phyloP scores from a whole-genome alignment of 768 basidiomycete species.

The Baorangia bicolor region DNA sequence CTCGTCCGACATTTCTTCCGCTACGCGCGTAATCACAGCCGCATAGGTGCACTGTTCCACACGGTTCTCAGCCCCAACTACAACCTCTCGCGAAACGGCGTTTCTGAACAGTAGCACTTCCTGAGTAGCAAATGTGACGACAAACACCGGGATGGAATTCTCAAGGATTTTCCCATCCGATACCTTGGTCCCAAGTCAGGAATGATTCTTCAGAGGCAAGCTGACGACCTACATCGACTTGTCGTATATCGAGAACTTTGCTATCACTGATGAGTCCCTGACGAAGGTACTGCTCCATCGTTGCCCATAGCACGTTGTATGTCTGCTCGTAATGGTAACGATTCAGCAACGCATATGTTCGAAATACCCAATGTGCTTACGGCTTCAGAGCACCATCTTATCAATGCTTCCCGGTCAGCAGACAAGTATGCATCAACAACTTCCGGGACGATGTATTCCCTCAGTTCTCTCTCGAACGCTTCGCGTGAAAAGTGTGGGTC shows the following conservation, averaged over 20 bases:
- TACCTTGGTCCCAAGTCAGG: slow-evolving; percentile 46
- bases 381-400: slow-evolving; percentile 93
- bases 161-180: slow-evolving; percentile 88
- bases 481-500: slow-evolving; percentile 89
- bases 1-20: slow-evolving; percentile 87
- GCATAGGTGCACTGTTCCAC: slow-evolving; percentile 95
- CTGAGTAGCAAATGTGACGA: slow-evolving; percentile 90
- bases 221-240: slow-evolving; percentile 78
- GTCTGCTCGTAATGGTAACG: slow-evolving; percentile 50
- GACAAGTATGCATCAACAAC: slow-evolving; percentile 94
- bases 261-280: slow-evolving; percentile 92
- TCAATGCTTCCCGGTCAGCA: slow-evolving; percentile 83
- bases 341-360: background rate
- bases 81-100: slow-evolving; percentile 81
- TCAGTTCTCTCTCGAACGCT: slow-evolving; percentile 80
- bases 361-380: slow-evolving; percentile 46
- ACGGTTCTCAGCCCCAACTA: slow-evolving; percentile 83
- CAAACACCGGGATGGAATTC: slow-evolving; percentile 84
- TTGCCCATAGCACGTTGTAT: slow-evolving; percentile 98
- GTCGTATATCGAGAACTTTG: slow-evolving; percentile 93
- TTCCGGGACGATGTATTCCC: slow-evolving; percentile 98
- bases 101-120: slow-evolving; percentile 92
- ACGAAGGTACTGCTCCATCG: slow-evolving; percentile 89
- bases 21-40: slow-evolving; percentile 84
- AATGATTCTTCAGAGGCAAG: background rate